These are phyloP conservation scores for Actinidia chinensis DNA, from an alignment of 179 eudicot genomes.

Conservation along the genomic window DNA sequence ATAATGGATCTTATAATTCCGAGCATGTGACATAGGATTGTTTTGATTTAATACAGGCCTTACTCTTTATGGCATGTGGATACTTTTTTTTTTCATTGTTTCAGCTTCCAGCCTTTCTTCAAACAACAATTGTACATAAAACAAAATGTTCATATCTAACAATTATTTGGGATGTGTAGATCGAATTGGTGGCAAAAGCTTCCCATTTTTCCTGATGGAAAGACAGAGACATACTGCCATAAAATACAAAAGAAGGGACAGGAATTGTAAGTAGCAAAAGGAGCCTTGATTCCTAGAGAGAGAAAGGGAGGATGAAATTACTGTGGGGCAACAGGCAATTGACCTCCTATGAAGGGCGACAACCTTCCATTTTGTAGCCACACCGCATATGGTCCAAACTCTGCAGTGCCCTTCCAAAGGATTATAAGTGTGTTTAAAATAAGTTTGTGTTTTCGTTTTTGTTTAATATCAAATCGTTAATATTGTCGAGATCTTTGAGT, in stretches of 20 bases:
- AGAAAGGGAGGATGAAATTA: constrained; percentile 16
- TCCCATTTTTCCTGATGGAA: constrained; percentile 12
- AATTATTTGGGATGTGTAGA: neutral
- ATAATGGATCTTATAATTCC: no score
- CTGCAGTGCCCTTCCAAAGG: no score
- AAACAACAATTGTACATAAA: neutral
- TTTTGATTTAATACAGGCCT: no score
- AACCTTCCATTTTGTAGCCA: no score
- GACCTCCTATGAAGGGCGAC: neutral
- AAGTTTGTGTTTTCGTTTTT: no score
- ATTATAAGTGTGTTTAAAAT: no score
- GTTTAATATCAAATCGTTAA: no score
- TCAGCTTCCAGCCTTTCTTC: neutral
- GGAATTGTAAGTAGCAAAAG: neutral
- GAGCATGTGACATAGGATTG: no score
- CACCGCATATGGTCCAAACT: no score
- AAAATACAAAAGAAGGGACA: constrained; percentile 10
- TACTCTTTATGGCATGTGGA: no score
- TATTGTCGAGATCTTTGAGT: no score
- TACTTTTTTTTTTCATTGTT: neutral
- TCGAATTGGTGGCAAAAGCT: neutral
- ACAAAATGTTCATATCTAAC: neutral
- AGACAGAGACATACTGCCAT: constrained; percentile 13
- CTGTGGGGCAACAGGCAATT: constrained; percentile 18
- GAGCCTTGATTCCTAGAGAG: neutral